Percentiles rank a stretch among this genome's conserved stretches.
These are phyloP conservation scores for Amylocarpus encephaloides DNA, from an alignment of 2,329 filamentous ascomycete genomes.

Conservation along the genomic window DNA sequence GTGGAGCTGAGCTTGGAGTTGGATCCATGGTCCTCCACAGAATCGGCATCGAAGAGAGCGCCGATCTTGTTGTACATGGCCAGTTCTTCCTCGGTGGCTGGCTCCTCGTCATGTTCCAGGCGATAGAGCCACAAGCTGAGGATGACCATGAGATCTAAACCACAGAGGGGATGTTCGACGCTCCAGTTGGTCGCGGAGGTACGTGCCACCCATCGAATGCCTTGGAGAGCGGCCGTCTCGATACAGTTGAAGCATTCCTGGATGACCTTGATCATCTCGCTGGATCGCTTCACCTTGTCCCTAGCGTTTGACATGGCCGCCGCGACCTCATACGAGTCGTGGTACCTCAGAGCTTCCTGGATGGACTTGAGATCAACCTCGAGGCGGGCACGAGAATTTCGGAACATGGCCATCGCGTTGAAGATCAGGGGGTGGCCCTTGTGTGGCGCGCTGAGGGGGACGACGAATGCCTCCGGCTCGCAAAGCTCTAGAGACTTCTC, in stretches of 20 bases:
- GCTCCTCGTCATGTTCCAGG: constrained; percentile 97
- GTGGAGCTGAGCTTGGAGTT: constrained; percentile 90
- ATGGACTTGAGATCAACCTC: constrained; percentile 94
- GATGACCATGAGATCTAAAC: constrained; percentile 95
- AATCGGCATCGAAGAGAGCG: constrained; percentile 83
- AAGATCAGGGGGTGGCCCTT: constrained; percentile 95
- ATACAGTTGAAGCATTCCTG: constrained; percentile 97
- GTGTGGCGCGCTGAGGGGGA: constrained; percentile 88
- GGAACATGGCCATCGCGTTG: constrained; percentile 95
- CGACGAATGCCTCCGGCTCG: constrained; percentile 81
- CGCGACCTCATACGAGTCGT: constrained; percentile 94
- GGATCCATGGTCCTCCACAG: constrained; percentile 70
- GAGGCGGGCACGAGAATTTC: constrained; percentile 84
- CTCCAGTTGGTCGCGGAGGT: constrained; percentile 99
- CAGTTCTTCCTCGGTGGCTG: constrained; percentile 74
- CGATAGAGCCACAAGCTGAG: constrained; percentile 97
- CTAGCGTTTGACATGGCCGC: constrained; percentile 93
- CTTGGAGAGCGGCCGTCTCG: constrained; percentile 88
- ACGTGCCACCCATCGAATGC: constrained; percentile 95
- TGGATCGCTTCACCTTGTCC: constrained; percentile 87
- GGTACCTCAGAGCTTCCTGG: constrained; percentile 89
- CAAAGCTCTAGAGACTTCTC: constrained; percentile 91
- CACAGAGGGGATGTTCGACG: constrained; percentile 93
- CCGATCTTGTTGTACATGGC: constrained; percentile 91
- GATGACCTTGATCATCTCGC: constrained; percentile 98